Conservation (phyloP, 352 stramenopile genomes). For the Pythium brachiatum region DNA sequence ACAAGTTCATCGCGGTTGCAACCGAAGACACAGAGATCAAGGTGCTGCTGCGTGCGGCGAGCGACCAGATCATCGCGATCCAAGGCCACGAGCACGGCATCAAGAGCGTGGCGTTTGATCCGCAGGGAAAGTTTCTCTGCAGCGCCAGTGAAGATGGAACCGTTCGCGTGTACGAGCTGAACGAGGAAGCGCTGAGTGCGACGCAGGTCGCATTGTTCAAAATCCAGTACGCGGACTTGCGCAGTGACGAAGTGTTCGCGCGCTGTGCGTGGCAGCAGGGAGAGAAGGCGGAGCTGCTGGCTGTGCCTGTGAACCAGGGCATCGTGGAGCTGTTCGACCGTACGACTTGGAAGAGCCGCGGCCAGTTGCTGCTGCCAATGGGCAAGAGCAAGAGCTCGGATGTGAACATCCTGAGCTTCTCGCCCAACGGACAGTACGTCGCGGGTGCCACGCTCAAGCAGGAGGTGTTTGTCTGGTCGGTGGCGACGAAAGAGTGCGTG, state of each 20-base stretch:
- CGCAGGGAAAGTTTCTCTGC: constrained; percentile 57
- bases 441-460: constrained; percentile 63
- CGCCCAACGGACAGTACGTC: constrained; percentile 76
- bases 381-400: constrained; percentile 53
- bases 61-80: constrained; percentile 58
- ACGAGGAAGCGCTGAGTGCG: constrained; percentile 37
- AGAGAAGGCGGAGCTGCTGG: constrained; percentile 33
- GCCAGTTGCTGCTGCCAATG: constrained; percentile 53
- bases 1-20: constrained; percentile 61
- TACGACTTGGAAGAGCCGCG: constrained; percentile 41
- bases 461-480: constrained; percentile 70
- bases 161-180: constrained; percentile 63
- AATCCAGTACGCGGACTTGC: constrained; percentile 58
- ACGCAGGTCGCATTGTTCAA: constrained; percentile 47
- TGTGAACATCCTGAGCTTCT: constrained; percentile 74
- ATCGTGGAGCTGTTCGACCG: constrained; percentile 66
- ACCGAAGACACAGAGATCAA: constrained; percentile 74
- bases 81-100: constrained; percentile 60
- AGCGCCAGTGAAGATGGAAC: constrained; percentile 64
- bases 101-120: constrained; percentile 75
- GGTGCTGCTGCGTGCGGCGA: constrained; percentile 53
- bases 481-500: constrained; percentile 48
- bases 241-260: constrained; percentile 58
- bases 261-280: constrained; percentile 64
- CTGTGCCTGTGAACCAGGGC: constrained; percentile 59